These are phyloP conservation scores for Gentiana macrophylla DNA, from an alignment of 257 asterid genomes.

Conservation along the genomic window DNA sequence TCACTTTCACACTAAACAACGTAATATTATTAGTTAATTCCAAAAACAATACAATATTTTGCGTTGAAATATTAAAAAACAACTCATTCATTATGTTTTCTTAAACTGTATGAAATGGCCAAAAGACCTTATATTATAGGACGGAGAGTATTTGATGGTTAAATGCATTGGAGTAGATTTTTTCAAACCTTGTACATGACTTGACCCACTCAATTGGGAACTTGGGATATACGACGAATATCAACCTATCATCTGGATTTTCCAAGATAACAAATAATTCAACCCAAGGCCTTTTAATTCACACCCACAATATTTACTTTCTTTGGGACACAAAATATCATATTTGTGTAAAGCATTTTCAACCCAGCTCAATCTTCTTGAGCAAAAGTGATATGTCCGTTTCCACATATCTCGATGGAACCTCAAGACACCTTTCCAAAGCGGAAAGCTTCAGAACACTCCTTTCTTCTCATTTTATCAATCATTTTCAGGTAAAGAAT, in stretches of 20 bases:
- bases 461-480: constrained; percentile 29
- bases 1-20: too few relatives aligned
- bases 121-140: too few relatives aligned
- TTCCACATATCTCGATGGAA: constrained; percentile 41
- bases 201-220: too few relatives aligned
- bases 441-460: constrained; percentile 16
- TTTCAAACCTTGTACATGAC: too few relatives aligned
- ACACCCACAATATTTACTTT: constrained; percentile 17
- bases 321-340: constrained; percentile 16
- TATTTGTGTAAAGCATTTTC: constrained; percentile 7
- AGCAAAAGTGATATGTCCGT: constrained; percentile 42
- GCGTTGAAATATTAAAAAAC: too few relatives aligned
- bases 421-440: constrained; percentile 27
- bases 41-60: too few relatives aligned
- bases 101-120: too few relatives aligned
- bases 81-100: too few relatives aligned
- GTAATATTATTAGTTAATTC: too few relatives aligned
- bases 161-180: too few relatives aligned
- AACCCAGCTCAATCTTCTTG: constrained; percentile 15
- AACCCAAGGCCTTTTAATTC: constrained; percentile 8
- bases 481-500: constrained; percentile 41
- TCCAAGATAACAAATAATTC: constrained; percentile 25
- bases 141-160: too few relatives aligned
- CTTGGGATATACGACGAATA: constrained; percentile 14
- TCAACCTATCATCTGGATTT: constrained; percentile 66